Conservation (phyloP, 805 yeast genomes). For the Yarrowia sp. region DNA sequence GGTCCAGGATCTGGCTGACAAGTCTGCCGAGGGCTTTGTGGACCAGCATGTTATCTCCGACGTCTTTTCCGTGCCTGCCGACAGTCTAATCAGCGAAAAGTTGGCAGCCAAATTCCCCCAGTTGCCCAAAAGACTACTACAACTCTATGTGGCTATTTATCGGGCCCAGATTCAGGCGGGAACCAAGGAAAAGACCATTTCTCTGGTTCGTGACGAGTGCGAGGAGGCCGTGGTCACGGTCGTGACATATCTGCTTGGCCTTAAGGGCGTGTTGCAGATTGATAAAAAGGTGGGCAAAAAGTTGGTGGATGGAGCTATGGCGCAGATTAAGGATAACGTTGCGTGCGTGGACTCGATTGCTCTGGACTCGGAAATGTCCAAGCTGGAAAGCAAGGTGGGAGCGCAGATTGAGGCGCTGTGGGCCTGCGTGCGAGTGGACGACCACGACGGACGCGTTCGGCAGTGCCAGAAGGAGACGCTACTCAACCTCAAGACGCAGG, state of each 20-base stretch:
- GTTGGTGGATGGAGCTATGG: slow-evolving; percentile 32
- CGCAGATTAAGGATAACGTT: slow-evolving; percentile 38
- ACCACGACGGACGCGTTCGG: slow-evolving; percentile 33
- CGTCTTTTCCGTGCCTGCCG: slow-evolving; percentile 18
- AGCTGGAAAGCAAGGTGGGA: slow-evolving; percentile 30
- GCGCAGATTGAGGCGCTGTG: slow-evolving; percentile 22
- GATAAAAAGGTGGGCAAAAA: slow-evolving; percentile 38
- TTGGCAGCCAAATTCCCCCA: slow-evolving; percentile 24
- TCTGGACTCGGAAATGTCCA: slow-evolving; percentile 39
- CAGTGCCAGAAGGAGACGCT: slow-evolving; percentile 24
- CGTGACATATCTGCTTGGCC: slow-evolving; percentile 23
- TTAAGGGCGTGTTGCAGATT: slow-evolving; percentile 17
- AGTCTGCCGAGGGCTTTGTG: slow-evolving; percentile 35
- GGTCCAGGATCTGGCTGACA: slow-evolving; percentile 19
- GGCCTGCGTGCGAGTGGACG: slow-evolving; percentile 30
- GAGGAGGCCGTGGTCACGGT: slow-evolving; percentile 8
- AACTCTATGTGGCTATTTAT: slow-evolving; percentile 25
- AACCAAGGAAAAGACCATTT: slow-evolving; percentile 27
- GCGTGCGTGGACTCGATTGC: slow-evolving; percentile 23
- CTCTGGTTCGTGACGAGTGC: slow-evolving; percentile 18
- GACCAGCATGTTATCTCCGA: slow-evolving; percentile 35
- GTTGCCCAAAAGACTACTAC: slow-evolving; percentile 28
- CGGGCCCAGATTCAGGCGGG: neutral
- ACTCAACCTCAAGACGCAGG: slow-evolving; percentile 29
- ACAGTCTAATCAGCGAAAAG: slow-evolving; percentile 13